Base-by-base conservation (phyloP, 805 yeast genomes). In the Priceomyces melissophilus region DNA sequence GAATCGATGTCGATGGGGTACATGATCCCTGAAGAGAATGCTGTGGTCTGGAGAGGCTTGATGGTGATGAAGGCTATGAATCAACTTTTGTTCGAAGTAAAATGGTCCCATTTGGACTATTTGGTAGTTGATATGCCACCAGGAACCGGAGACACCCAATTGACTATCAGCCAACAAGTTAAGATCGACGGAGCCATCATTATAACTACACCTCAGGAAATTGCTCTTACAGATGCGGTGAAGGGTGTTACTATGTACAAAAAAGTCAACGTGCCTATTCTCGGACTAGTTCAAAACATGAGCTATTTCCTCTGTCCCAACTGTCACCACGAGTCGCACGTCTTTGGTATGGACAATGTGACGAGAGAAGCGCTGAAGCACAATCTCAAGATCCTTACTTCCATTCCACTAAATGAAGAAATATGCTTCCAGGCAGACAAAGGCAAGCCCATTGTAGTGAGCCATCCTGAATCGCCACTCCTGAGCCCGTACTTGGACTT, bases 1-100 rank as follows among this genome's bases (percentile, higher is more conserved):
- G 81, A 84, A 48, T 77, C 89, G 5, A 87, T 87, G 96, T 86
- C 95, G 0, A 87, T 87, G 95, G 96, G 96, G 0, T 87, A 82
- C 52, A 64, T 87, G 49, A 75, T 87, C 2, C 60, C 73, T 2
- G 83, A 83, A 7, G 81, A 76, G 36, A 78, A 80, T 25, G 83
- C 89, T 0, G 74, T 87, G 4, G 91, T 83, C 0, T 87, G 96
- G 96, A 68, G 96, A 40, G 96, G 96, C 0, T 61, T 87, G 32
- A 79, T 87, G 80, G 90, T 87, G 14, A 87, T 84, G 79, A 87
- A 87, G 58, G 96, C 95, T 0, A 58, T 87, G 16, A 88, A 87
- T 50, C 96, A 87, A 54, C 69, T 87, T n/a, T 56, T 87, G 8
- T 87, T 83, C 51, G 95, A 87, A 40, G 95, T 87, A 1, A 76